Evolutionary conservation across 345 rosid genomes (phyloP).

Genomic region (Diplotaxis tenuifolia): DNA sequence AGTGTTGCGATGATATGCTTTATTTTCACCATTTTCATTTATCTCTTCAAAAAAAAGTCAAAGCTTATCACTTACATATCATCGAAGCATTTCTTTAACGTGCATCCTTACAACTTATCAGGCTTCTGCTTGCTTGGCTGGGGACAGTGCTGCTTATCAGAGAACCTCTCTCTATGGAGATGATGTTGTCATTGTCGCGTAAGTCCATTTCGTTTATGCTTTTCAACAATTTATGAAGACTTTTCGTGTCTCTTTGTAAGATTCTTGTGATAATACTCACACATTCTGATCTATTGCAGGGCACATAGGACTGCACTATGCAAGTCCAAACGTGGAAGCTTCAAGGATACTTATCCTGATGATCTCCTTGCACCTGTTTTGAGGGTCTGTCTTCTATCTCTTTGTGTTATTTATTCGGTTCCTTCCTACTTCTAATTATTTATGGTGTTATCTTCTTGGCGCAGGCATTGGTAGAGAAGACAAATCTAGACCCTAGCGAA

Average conservation of each 20-base stretch:
- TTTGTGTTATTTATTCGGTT: not conserved
- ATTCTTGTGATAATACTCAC: not conserved
- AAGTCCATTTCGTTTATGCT: constrained; percentile 36
- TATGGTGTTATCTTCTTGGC: not conserved
- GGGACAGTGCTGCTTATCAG: constrained; percentile 87
- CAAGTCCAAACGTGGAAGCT: constrained; percentile 83
- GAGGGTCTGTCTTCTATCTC: constrained; percentile 46
- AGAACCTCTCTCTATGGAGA: constrained; percentile 75
- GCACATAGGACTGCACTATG: constrained; percentile 89
- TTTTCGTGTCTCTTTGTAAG: not conserved
- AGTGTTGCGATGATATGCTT: not conserved
- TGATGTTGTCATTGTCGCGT: constrained; percentile 96
- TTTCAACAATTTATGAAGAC: not conserved
- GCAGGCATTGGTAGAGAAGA: constrained; percentile 90
- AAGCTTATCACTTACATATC: not conserved
- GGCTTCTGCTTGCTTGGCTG: constrained; percentile 90
- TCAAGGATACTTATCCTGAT: constrained; percentile 92
- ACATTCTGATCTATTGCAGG: constrained; percentile 34
- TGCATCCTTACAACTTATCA: constrained; percentile 11
- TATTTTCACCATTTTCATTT: not conserved
- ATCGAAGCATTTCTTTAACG: not conserved
- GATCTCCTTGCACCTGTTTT: constrained; percentile 94
- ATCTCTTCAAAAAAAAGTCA: not conserved
- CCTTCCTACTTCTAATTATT: not conserved
- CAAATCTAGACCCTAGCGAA: constrained; percentile 82